Conservation (phyloP, 768 basidiomycete genomes). For the Cantharellus cinnabarinus region DNA sequence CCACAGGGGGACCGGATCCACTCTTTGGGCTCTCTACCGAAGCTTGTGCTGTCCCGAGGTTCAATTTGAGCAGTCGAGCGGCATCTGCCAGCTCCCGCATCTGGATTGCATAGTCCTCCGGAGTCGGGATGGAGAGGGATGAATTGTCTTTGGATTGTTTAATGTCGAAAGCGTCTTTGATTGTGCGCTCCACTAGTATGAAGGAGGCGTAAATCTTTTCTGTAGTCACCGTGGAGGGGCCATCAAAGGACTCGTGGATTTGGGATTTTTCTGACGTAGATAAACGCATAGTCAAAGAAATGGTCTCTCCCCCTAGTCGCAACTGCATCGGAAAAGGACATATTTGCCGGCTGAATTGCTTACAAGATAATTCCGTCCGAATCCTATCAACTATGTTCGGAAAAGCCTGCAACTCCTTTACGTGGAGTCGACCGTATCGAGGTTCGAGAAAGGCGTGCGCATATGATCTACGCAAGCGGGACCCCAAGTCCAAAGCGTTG, state of each 20-base stretch:
- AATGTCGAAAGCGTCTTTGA: not conserved
- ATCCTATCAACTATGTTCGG: slow-evolving; percentile 26
- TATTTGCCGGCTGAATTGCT: slow-evolving; percentile 3
- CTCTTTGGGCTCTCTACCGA: not conserved
- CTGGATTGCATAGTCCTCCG: not conserved
- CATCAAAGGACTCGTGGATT: not conserved
- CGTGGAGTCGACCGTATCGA: slow-evolving; percentile 24
- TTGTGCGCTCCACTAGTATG: not conserved
- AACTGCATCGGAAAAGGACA: not conserved
- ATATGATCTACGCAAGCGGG: slow-evolving; percentile 23
- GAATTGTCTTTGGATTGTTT: not conserved
- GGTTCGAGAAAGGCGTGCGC: slow-evolving; percentile 28
- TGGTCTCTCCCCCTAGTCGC: not conserved
- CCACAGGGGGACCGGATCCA: not conserved
- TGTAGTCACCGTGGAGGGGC: not conserved
- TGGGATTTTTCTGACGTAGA: not conserved
- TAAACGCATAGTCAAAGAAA: not conserved
- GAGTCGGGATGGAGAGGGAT: not conserved
- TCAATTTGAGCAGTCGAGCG: not conserved
- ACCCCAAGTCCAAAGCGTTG: slow-evolving; percentile 17
- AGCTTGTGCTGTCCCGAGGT: not conserved
- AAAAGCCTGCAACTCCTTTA: slow-evolving; percentile 25
- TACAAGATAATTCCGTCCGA: slow-evolving; percentile 27
- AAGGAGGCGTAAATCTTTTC: not conserved
- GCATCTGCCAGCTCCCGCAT: not conserved